Percentiles rank a stretch among this genome's conserved stretches.
Conservation (phyloP, 495 filamentous ascomycete genomes). For the Penicillium paradoxum region DNA sequence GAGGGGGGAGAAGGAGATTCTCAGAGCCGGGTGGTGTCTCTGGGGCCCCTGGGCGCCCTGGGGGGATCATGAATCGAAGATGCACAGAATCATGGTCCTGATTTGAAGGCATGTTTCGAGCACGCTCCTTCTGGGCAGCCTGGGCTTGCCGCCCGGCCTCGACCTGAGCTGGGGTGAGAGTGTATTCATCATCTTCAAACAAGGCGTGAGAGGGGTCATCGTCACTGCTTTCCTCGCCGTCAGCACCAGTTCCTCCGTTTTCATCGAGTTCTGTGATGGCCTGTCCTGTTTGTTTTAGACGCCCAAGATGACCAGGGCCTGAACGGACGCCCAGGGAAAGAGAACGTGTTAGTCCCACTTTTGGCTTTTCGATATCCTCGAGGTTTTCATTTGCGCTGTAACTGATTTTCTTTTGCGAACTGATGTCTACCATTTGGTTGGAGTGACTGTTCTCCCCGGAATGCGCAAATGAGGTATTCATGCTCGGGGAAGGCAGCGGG, state of each 20-base stretch:
- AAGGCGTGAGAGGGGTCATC: constrained; percentile 36
- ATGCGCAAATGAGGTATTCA: constrained; percentile 26
- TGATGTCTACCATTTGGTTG: constrained; percentile 44
- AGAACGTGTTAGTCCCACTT: constrained; percentile 35
- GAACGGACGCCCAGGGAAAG: constrained; percentile 43
- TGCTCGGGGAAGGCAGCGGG: constrained; percentile 40
- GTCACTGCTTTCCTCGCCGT: constrained; percentile 39
- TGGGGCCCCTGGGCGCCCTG: constrained; percentile 11
- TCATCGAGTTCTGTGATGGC: constrained; percentile 11
- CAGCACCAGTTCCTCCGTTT: constrained; percentile 23
- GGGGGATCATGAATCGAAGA: constrained; percentile 8
- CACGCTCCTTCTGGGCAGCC: constrained; percentile 15
- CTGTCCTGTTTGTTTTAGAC: constrained; percentile 11
- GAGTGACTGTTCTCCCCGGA: constrained; percentile 25
- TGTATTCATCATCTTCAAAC: constrained; percentile 45
- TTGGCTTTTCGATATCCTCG: constrained; percentile 32
- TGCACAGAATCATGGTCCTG: constrained; percentile 34
- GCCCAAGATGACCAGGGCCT: constrained; percentile 39
- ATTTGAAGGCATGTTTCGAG: constrained; percentile 11
- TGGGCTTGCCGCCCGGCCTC: constrained; percentile 35
- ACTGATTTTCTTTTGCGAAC: constrained; percentile 40
- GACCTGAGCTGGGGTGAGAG: constrained; percentile 35
- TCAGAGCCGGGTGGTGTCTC: constrained; percentile 33
- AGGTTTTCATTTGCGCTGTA: constrained; percentile 40
- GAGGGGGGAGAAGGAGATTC: constrained; percentile 30